Base-by-base conservation (phyloP, 805 yeast species). In the Schwanniomyces yamadae region DNA sequence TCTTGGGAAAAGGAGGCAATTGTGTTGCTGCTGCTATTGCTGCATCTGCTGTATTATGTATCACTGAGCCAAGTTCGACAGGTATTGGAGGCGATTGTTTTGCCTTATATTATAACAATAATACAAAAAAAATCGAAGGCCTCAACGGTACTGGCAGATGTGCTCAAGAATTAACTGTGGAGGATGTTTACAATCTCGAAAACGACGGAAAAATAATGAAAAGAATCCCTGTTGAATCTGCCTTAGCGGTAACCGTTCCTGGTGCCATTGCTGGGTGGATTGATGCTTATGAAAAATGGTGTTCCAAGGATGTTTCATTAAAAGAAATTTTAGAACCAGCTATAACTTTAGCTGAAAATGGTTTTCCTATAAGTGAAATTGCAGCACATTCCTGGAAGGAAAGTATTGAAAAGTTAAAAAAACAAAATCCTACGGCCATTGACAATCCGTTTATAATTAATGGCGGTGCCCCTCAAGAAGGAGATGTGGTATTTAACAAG, bases 191-290 rank as follows among this genome's bases (percentile, higher is more conserved):
- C 13, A 33, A 33, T 17, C n/a, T n/a, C n/a, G n/a, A n/a, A n/a
- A 52, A 47, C 27, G 35, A 42, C 14, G 75, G 75, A 12, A 59
- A 73, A 26, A 55, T 65, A 7, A 65, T 76, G 24, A 58, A 62
- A 18, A 69, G 87, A 49, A 63, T 84, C 20, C 77, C 77, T 0
- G 49, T 49, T 9, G 61, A 62, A 20, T 80, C 86, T 2, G 73
- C 79, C 3, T 77, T 77, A 39, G 60, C 82, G 0, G 76, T 81
- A 6, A 81, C 80, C 34, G 89, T 84, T 4, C 93, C 93, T 0
- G 95, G 95, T 4, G 82, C 87, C 1, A 71, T 84, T 31, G 86
- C 87, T 5, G 91, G 87, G 0, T 85, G 93, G 93, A 54, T 70
- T 29, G 93, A 84, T 55, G 75, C 86, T 3, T 61, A 74, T 24